A percentile compares a stretch with the other conserved stretches of the same genome.
Conservation (phyloP, 1,284 basidiomycete genomes). For the Cutaneotrichosporon dermatis region DNA sequence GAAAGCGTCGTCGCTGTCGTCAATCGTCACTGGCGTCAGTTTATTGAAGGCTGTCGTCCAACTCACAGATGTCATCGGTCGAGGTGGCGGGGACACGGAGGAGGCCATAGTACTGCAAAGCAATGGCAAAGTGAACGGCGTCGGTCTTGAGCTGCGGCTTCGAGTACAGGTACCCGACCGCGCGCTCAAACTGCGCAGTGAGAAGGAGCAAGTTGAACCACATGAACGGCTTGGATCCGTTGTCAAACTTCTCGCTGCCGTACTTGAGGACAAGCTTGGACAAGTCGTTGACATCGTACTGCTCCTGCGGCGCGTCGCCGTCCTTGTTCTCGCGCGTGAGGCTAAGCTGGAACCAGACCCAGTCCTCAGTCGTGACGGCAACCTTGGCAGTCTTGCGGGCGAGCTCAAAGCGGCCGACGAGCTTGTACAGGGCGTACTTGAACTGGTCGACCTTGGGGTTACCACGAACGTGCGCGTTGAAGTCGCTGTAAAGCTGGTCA, state of each 20-base stretch:
- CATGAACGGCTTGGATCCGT: slow-evolving; percentile 57
- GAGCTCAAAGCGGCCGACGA: slow-evolving; percentile 89
- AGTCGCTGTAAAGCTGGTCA: slow-evolving; percentile 79
- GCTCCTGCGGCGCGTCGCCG: slow-evolving; percentile 56
- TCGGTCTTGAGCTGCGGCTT: slow-evolving; percentile 84
- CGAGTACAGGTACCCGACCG: slow-evolving; percentile 84
- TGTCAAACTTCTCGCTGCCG: slow-evolving; percentile 88
- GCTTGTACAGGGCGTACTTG: slow-evolving; percentile 91
- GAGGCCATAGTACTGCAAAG: slow-evolving; percentile 88
- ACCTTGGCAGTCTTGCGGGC: slow-evolving; percentile 76
- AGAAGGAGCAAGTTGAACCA: slow-evolving; percentile 90
- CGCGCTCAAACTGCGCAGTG: slow-evolving; percentile 90
- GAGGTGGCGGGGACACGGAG: slow-evolving; percentile 72
- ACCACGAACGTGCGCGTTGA: slow-evolving; percentile 88
- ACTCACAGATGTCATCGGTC: slow-evolving; percentile 71
- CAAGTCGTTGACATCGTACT: slow-evolving; percentile 70
- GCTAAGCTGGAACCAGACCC: slow-evolving; percentile 95
- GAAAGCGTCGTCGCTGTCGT: slow-evolving; percentile 45
- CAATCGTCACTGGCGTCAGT: slow-evolving; percentile 54
- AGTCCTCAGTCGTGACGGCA: slow-evolving; percentile 93
- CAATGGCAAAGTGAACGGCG: slow-evolving; percentile 89
- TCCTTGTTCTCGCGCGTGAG: slow-evolving; percentile 64
- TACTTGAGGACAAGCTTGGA: slow-evolving; percentile 77
- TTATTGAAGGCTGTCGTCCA: neutral
- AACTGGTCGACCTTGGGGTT: slow-evolving; percentile 79